Conservation (phyloP, 2,329 filamentous ascomycete genomes). For the Penicillium vulpinum region DNA sequence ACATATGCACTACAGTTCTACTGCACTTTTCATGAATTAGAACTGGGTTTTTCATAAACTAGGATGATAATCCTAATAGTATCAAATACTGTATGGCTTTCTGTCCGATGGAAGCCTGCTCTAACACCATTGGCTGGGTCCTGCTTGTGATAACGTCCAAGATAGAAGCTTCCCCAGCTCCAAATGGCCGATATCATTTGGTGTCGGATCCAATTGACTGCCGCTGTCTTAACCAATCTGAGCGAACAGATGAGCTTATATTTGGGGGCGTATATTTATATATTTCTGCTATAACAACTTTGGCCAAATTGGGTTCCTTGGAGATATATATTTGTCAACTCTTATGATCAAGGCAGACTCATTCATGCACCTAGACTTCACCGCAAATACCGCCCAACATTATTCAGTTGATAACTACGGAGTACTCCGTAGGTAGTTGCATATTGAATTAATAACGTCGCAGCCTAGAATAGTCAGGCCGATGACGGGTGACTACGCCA, state of each 20-base stretch:
- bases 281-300: not conserved
- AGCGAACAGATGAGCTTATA: not conserved
- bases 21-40: not conserved
- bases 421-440: not conserved
- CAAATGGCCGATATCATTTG: not conserved
- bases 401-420: no score
- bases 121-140: not conserved
- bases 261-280: no score
- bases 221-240: not conserved
- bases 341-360: not conserved
- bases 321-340: not conserved
- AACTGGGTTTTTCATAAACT: no score
- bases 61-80: not conserved
- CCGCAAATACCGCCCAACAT: not conserved
- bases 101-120: not conserved
- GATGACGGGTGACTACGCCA: not conserved
- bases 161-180: not conserved
- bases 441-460: not conserved
- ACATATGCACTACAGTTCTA: not conserved
- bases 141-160: conserved; percentile 2
- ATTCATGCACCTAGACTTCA: not conserved
- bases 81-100: not conserved
- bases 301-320: not conserved
- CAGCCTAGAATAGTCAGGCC: not conserved
- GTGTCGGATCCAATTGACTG: not conserved